Evolutionary conservation across 805 yeast genomes (phyloP), one percentile per base, ranked within the genome.

Genomic region (Candida coquimbonensis): DNA sequence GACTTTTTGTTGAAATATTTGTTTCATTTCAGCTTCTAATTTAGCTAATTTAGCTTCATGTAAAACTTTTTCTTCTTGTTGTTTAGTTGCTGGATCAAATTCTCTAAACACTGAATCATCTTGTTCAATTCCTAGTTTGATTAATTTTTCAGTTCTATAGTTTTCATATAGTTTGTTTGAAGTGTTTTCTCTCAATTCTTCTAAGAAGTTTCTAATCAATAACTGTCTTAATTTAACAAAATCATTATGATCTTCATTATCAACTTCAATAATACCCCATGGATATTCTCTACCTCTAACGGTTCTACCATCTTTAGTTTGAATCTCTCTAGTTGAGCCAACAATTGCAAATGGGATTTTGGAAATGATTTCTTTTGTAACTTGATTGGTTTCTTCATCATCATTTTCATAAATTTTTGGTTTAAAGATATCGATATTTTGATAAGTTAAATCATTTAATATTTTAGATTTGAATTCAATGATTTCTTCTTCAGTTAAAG

Each of bases 261-360:
- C 97, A 55, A 93, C 90, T 68, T 93, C 97, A 58, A 93, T 85
- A 21, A 85, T 74, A 54, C 98, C 98, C 99, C 99, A 93, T 50
- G 98, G 97, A 65, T 91, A 91, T 51, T 78, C 71, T 69, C 99
- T 85, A 55, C 96, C 97, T 66, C 97, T 81, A 39, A 90, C 95
- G 21, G 61, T 51, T 63, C 87, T 77, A 37, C 96, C 96, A 60
- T 86, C 93, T 38, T 74, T 63, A 37, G 74, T 68, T 55, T 81
- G 81, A 33, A 85, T 81, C 51, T 79, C 80, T 48, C 70, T 68
- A 21, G 93, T 86, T 21, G 97, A 87, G 21, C 97, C 99, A 44
- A 93, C 86, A 53, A 93, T 83, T 16, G 99, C 98, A 69, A 87
- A 91, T 40, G 99, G 99, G 51, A 87, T 74, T 57, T 74, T 78